phyloP scores from a whole-genome alignment of 176 grass and related monocot species.

The Lolium perenne region DNA sequence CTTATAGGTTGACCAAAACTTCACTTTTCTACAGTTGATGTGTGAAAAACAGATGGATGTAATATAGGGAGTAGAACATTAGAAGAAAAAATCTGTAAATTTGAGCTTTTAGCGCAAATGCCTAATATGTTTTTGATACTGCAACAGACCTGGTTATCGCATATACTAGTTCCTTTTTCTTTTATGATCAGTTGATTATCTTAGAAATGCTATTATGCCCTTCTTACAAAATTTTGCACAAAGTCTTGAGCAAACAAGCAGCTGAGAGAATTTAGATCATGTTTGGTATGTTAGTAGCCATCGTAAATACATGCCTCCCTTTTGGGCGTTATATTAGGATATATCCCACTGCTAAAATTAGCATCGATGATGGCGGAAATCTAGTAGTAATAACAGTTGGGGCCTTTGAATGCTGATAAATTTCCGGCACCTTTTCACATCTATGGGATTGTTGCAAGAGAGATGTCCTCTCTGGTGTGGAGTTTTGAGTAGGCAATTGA shows the following conservation, averaged over 20 bases:
- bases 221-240: background rate
- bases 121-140: background rate
- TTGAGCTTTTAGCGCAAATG: background rate
- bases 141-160: background rate
- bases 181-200: background rate
- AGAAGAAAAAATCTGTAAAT: background rate
- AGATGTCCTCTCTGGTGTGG: background rate
- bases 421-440: background rate
- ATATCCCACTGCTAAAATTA: background rate
- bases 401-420: background rate
- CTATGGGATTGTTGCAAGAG: background rate
- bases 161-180: background rate
- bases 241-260: background rate
- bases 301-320: background rate
- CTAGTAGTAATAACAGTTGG: background rate
- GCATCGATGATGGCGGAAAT: background rate
- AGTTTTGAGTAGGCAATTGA: background rate
- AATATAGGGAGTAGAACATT: background rate
- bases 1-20: background rate
- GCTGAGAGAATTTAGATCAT: background rate
- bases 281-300: background rate
- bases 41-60: background rate
- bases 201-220: background rate
- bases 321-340: background rate
- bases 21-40: background rate